Evolutionary conservation across 1,284 basidiomycete species (phyloP).

Genomic region (Agaricales sp.): DNA sequence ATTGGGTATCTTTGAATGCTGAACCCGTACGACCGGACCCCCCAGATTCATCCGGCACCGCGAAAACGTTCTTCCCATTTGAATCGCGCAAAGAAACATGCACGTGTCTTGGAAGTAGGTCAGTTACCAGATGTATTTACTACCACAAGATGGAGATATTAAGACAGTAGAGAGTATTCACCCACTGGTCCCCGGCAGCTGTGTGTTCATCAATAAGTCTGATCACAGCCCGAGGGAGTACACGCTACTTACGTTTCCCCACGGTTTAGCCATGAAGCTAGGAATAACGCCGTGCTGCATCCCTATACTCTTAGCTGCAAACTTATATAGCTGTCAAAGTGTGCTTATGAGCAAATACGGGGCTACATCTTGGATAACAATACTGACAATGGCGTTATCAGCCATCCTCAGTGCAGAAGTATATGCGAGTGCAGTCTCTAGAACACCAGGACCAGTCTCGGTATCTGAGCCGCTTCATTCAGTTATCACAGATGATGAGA

Average conservation of each 20-base stretch:
- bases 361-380: not conserved
- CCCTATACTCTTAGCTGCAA: conserved; percentile 84
- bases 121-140: not conserved
- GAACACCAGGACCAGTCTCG: conserved; percentile 90
- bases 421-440: conserved; percentile 91
- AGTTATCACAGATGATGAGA: conserved; percentile 4
- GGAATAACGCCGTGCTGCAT: conserved; percentile 85
- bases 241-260: conserved; percentile 61
- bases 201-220: not conserved
- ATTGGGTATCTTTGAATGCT: conserved; percentile 72
- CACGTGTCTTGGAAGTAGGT: conserved; percentile 52
- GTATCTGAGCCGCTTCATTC: conserved; percentile 52
- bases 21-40: conserved; percentile 59
- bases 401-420: conserved; percentile 81
- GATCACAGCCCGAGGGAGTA: not conserved
- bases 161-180: conserved; percentile 23
- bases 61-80: conserved; percentile 74
- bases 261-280: conserved; percentile 98
- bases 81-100: conserved; percentile 80
- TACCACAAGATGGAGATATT: not conserved
- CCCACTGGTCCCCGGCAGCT: conserved; percentile 88
- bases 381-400: conserved; percentile 66
- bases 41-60: conserved; percentile 49
- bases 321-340: conserved; percentile 65
- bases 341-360: too few relatives aligned